Percentiles rank a stretch among this genome's conserved stretches.
Evolutionary conservation across 2,329 filamentous ascomycete genomes (phyloP).

Genomic region (Ilyonectria mors-panacis): DNA sequence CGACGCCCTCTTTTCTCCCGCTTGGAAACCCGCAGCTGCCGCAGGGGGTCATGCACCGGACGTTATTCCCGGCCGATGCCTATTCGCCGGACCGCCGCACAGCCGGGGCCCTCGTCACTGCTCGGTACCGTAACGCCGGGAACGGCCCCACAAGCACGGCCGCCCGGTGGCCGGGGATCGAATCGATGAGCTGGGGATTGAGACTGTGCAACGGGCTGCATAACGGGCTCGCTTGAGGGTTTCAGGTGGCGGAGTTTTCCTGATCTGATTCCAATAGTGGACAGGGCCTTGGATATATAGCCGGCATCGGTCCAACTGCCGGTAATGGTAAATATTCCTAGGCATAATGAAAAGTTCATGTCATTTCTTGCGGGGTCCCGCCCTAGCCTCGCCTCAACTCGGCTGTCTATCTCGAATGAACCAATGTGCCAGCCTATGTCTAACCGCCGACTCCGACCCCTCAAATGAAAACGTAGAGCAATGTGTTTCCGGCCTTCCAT

Average conservation of each 20-base stretch:
- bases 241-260: no score
- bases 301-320: background rate
- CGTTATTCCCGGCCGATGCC: background rate
- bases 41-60: background rate
- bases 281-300: background rate
- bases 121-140: constrained; percentile 25
- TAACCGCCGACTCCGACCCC: constrained; percentile 44
- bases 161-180: constrained; percentile 7
- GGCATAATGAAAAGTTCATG: constrained; percentile 19
- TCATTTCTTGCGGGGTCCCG: constrained; percentile 30
- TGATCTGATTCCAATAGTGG: background rate
- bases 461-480: constrained; percentile 36
- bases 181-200: background rate
- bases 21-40: background rate
- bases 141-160: constrained; percentile 20
- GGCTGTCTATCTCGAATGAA: constrained; percentile 40
- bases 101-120: background rate
- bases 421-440: constrained; percentile 40
- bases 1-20: background rate
- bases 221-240: background rate
- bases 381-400: constrained; percentile 32
- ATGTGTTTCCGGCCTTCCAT: constrained; percentile 20
- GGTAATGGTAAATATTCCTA: background rate
- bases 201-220: background rate
- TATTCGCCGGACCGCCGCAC: constrained; percentile 5